Evolutionary conservation across 2,329 filamentous ascomycete species (phyloP), one percentile per base, ranked within the genome.

Genomic region (Venturiaceae sp.): DNA sequence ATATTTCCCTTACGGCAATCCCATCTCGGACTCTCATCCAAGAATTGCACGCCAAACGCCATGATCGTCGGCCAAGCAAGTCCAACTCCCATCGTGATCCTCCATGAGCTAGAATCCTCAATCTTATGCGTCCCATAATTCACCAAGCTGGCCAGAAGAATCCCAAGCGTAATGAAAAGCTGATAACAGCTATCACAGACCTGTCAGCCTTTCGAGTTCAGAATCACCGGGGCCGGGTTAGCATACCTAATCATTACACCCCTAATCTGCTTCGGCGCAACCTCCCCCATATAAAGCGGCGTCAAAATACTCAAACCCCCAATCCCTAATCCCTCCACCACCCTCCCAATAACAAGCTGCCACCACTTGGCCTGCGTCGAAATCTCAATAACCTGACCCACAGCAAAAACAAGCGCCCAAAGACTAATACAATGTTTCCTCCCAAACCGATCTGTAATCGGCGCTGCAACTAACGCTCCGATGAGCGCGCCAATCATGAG

Each of bases 81-180:
- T 2, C 78, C 80, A 34, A 84, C 68, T 1, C 80, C 82, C 73
- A 83, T 80, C 55, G 86, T 81, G 7, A 87, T 80, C 61, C 84
- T 77, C 84, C 84, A 88, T 14, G 82, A 77, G 2, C 77, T 75
- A 21, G 79, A 77, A 62, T 71, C 74, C 19, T 54, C 21, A 53
- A 73, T 73, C 3, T 68, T 70, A 62, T 82, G 73, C 8, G 84
- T 87, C 5, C 83, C 83, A 66, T 74, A 86, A 67, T 87, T 85
- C 68, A 78, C 75, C 63, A 71, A 70, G 60, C 72, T 72, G 1
- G 73, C 77, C 23, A 74, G 66, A 55, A 76, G 83, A 68, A 88
- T 86, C 50, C 85, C 85, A 32, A 87, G 74, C 0, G 85, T 87
- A 67, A 88, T 84, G 68, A 86, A 82, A 4, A 88, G 78, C 74